A percentile compares a stretch with the other conserved stretches of the same genome.
Conservation (phyloP, 2,329 filamentous ascomycete species). For the Ascochyta lentis region DNA sequence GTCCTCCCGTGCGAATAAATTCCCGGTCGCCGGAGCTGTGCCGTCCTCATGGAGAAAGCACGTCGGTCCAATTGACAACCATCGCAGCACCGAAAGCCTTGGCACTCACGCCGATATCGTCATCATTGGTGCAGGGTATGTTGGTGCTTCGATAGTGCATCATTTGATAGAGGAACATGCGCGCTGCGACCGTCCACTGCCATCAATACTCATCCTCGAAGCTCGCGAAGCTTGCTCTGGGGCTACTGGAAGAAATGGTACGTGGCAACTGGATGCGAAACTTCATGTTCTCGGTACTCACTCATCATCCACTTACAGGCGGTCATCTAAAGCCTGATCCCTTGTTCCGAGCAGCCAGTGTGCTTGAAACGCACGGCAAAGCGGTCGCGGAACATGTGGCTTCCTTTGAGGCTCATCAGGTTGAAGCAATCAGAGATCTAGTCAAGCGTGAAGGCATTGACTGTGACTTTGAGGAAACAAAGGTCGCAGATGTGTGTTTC, state of each 20-base stretch:
- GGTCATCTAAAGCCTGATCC: conserved; percentile 34
- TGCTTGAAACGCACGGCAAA: conserved; percentile 17
- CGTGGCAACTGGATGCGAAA: conserved; percentile 40
- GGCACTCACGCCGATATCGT: conserved; percentile 11
- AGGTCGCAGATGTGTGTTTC: no score
- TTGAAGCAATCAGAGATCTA: no score
- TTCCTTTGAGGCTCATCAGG: conserved; percentile 16
- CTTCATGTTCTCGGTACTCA: no score
- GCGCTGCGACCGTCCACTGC: not conserved
- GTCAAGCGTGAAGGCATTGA: no score
- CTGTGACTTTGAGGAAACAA: no score
- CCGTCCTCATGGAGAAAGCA: no score
- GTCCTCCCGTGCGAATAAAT: no score
- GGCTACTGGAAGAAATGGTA: conserved; percentile 62
- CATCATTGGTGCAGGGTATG: conserved; percentile 22
- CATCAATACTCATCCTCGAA: conserved; percentile 50
- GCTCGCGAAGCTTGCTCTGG: conserved; percentile 59
- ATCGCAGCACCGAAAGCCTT: no score
- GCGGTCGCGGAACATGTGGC: conserved; percentile 20
- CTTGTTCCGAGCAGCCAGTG: conserved; percentile 15
- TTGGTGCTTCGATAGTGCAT: conserved; percentile 19
- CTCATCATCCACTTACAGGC: no score
- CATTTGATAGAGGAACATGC: conserved; percentile 17
- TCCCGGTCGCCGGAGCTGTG: no score
- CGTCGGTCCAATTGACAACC: no score